These are phyloP conservation scores for Draba incana DNA, from an alignment of 345 rosid species.

Conservation along the genomic window DNA sequence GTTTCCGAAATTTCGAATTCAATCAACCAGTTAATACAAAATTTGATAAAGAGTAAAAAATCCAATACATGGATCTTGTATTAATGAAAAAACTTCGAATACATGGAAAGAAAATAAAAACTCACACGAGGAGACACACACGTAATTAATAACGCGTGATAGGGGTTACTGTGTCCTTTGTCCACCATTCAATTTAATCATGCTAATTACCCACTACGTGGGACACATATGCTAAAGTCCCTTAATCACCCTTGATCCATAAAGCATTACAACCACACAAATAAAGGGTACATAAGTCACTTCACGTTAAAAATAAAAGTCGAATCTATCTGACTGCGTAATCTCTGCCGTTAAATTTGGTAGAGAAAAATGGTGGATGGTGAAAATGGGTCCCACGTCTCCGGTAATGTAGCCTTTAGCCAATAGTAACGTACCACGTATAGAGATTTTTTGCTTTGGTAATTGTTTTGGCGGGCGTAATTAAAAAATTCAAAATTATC, in stretches of 20 bases:
- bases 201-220: slow-evolving; percentile 28
- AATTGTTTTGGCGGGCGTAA: slow-evolving; percentile 72
- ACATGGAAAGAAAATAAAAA: not conserved
- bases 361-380: slow-evolving; percentile 9
- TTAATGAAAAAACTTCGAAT: too few species aligned
- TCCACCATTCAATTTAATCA: slow-evolving; percentile 38
- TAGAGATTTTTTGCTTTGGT: not conserved
- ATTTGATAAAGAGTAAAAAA: not conserved
- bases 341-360: slow-evolving; percentile 49
- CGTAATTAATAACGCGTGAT: slow-evolving; percentile 45
- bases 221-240: not conserved
- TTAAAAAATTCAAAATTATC: slow-evolving; percentile 51
- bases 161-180: slow-evolving; percentile 48
- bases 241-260: slow-evolving; percentile 13
- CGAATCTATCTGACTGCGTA: slow-evolving; percentile 35
- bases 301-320: not conserved
- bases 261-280: not conserved
- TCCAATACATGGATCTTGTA: too few species aligned
- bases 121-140: slow-evolving; percentile 33
- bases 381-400: slow-evolving; percentile 28
- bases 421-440: slow-evolving; percentile 50
- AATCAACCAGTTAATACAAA: slow-evolving; percentile 2
- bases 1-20: slow-evolving; percentile 20
- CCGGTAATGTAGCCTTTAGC: not conserved
- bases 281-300: slow-evolving; percentile 18